These are phyloP conservation scores for Annona cherimola DNA, from an alignment of 164 flowering plant species.

Conservation along the genomic window DNA sequence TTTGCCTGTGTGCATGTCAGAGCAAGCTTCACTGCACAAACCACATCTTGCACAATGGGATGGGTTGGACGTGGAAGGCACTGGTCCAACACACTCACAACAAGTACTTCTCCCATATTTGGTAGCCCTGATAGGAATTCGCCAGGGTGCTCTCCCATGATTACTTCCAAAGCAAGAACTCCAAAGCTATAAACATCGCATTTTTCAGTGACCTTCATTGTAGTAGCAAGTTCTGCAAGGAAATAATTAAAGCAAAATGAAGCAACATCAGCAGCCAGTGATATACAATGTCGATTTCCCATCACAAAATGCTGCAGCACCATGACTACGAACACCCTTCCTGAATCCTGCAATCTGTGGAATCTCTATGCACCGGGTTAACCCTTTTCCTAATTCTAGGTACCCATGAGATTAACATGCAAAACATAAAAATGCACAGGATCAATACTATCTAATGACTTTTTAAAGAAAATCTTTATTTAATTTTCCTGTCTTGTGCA, in stretches of 20 bases:
- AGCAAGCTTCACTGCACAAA: constrained; percentile 8
- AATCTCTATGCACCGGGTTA: no score
- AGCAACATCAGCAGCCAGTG: not conserved
- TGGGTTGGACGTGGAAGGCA: constrained; percentile 17
- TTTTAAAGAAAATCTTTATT: no score
- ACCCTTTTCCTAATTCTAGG: no score
- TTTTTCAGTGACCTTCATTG: constrained; percentile 10
- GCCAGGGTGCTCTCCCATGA: constrained; percentile 17
- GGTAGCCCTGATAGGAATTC: constrained; percentile 6
- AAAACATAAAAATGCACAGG: no score
- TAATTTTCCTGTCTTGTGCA: no score
- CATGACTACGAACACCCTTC: no score
- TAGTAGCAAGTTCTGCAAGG: constrained; percentile 12
- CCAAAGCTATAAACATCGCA: constrained; percentile 19
- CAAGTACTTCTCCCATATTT: not conserved
- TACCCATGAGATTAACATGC: no score
- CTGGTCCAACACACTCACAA: constrained; percentile 8
- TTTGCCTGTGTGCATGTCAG: constrained; percentile 10
- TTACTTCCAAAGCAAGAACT: constrained; percentile 12
- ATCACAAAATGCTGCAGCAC: not conserved
- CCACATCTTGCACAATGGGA: constrained; percentile 10
- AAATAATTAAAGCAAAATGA: not conserved
- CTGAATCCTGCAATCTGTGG: no score
- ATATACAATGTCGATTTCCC: not conserved
- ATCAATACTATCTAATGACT: no score